These are phyloP conservation scores for Ophiostoma fasciatum DNA, from an alignment of 2,329 filamentous ascomycete genomes.

Conservation along the genomic window DNA sequence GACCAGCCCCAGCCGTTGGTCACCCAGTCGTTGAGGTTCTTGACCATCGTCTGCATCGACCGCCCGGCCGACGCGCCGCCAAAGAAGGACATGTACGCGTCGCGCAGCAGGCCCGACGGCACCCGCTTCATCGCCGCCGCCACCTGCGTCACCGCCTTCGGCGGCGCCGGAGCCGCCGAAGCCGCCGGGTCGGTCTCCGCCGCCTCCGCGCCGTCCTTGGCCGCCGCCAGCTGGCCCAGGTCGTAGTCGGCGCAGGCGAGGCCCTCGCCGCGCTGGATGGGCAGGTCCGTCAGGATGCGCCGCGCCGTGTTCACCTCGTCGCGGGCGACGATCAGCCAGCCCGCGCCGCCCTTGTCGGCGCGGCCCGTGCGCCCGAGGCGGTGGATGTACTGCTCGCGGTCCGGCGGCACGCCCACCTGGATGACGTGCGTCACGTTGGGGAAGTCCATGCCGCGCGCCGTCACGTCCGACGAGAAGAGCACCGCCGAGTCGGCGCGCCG, in stretches of 20 bases:
- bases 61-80: constrained; percentile 24
- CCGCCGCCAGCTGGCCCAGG: constrained; percentile 31
- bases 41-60: constrained; percentile 25
- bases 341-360: constrained; percentile 57
- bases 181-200: no score
- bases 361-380: constrained; percentile 56
- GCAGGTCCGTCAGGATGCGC: constrained; percentile 39
- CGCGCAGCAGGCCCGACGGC: constrained; percentile 24
- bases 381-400: constrained; percentile 46
- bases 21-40: constrained; percentile 39
- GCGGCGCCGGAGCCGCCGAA: no score
- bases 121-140: constrained; percentile 27
- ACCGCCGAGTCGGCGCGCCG: constrained; percentile 46
- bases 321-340: constrained; percentile 49
- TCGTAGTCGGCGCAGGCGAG: constrained; percentile 39
- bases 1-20: constrained; percentile 35
- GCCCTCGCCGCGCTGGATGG: constrained; percentile 38
- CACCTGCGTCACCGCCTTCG: constrained; percentile 29
- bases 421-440: constrained; percentile 44
- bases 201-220: constrained; percentile 25
- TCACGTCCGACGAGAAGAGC: constrained; percentile 66
- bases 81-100: constrained; percentile 42
- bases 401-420: constrained; percentile 38
- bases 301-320: constrained; percentile 35
- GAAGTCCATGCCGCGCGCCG: constrained; percentile 63